Evolutionary conservation across 2,329 filamentous ascomycete genomes (phyloP).

Genomic region (Trichoderma guizhouense): DNA sequence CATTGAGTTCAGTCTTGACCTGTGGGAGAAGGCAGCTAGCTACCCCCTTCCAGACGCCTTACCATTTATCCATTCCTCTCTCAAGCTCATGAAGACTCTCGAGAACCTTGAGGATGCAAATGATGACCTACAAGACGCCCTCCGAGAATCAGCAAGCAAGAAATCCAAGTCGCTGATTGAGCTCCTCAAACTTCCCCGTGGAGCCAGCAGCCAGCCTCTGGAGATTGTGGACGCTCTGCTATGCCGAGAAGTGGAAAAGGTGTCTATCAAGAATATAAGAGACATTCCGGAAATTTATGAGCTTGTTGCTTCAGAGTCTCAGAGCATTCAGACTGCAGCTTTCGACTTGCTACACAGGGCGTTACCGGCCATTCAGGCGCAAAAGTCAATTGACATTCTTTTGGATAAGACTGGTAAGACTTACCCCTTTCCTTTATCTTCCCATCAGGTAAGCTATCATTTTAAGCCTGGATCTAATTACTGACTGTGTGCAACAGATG

Average conservation of each 20-base stretch:
- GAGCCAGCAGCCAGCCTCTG: constrained; percentile 57
- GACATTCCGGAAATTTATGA: constrained; percentile 69
- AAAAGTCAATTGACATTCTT: constrained; percentile 74
- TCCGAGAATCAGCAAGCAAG: constrained; percentile 56
- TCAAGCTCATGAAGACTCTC: constrained; percentile 66
- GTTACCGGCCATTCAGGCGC: constrained; percentile 75
- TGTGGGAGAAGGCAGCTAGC: constrained; percentile 52
- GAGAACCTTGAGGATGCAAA: constrained; percentile 68
- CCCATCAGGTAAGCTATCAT: not conserved
- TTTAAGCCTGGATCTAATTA: accelerated
- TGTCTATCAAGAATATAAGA: constrained; percentile 59
- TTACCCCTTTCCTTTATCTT: not conserved
- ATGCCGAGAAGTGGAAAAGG: constrained; percentile 62
- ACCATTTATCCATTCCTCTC: constrained; percentile 65
- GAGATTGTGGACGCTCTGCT: constrained; percentile 74
- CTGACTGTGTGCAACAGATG: constrained; percentile 38
- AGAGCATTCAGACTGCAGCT: constrained; percentile 72
- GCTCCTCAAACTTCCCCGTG: constrained; percentile 55
- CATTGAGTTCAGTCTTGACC: constrained; percentile 54
- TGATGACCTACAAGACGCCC: constrained; percentile 77
- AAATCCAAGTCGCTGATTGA: constrained; percentile 59
- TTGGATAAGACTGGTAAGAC: constrained; percentile 61
- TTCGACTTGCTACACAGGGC: constrained; percentile 76
- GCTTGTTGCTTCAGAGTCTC: constrained; percentile 71
- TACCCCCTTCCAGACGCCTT: constrained; percentile 47